phyloP scores from a whole-genome alignment of 1,139 yeast genomes.

The Kurtzmaniella quercitrusa region DNA sequence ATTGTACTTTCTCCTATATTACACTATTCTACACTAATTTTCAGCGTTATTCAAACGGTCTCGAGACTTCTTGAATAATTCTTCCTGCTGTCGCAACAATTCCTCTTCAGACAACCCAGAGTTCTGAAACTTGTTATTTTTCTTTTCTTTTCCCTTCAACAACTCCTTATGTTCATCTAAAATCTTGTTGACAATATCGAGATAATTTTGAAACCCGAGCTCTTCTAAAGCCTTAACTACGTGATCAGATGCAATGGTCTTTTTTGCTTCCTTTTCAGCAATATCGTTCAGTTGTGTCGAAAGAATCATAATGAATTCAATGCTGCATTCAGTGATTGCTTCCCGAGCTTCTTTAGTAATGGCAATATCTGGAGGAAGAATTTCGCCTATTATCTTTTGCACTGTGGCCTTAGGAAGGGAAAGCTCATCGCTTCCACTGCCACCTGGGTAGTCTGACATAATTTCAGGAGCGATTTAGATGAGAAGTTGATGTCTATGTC shows the following conservation, averaged over 20 bases:
- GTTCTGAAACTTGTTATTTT: slow-evolving; percentile 88
- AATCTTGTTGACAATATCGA: slow-evolving; percentile 78
- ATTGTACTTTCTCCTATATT: slow-evolving; percentile 1
- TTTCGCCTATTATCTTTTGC: slow-evolving; percentile 88
- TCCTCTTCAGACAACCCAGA: slow-evolving; percentile 93
- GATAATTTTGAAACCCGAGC: slow-evolving; percentile 80
- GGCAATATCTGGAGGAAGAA: slow-evolving; percentile 79
- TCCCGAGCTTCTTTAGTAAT: slow-evolving; percentile 94
- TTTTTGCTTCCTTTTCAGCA: slow-evolving; percentile 94
- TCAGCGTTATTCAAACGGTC: slow-evolving; percentile 54
- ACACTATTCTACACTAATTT: slow-evolving; percentile 4
- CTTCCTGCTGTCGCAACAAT: slow-evolving; percentile 86
- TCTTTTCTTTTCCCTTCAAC: slow-evolving; percentile 83
- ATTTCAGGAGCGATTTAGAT: not conserved
- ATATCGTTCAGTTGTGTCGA: slow-evolving; percentile 94
- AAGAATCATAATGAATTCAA: slow-evolving; percentile 90
- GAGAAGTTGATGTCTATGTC: no score
- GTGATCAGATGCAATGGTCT: slow-evolving; percentile 95
- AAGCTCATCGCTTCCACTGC: slow-evolving; percentile 38
- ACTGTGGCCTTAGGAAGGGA: slow-evolving; percentile 76
- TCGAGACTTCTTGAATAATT: slow-evolving; percentile 82
- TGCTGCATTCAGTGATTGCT: slow-evolving; percentile 92
- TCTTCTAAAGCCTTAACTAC: slow-evolving; percentile 87
- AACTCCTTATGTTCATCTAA: slow-evolving; percentile 84
- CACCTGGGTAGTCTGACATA: slow-evolving; percentile 38